Evolutionary conservation across 108 stramenopile genomes (phyloP).

Genomic region (Pseudonitzschia delicatissima): DNA sequence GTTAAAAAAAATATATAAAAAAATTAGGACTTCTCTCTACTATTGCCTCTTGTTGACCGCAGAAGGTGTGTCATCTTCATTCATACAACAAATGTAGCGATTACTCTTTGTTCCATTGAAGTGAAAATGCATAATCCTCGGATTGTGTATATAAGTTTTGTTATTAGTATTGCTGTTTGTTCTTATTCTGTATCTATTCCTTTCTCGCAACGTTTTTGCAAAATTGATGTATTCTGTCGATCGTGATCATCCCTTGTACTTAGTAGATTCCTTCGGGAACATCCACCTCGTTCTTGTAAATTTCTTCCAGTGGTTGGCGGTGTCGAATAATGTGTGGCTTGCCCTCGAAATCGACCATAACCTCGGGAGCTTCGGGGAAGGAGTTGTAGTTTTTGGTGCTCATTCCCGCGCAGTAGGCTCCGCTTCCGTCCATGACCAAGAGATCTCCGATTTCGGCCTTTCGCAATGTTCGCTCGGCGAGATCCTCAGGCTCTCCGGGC

Average conservation of each 20-base stretch:
- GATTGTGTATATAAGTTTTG: no score
- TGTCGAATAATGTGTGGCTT: slow-evolving; percentile 82
- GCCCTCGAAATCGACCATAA: slow-evolving; percentile 56
- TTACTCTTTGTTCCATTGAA: no score
- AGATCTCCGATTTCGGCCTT: slow-evolving; percentile 90
- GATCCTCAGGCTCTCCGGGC: slow-evolving; percentile 90
- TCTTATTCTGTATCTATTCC: no score
- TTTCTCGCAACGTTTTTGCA: no score
- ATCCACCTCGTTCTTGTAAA: slow-evolving; percentile 79
- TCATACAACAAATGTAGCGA: no score
- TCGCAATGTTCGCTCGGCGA: slow-evolving; percentile 78
- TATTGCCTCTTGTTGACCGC: no score
- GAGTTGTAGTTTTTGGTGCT: slow-evolving; percentile 98
- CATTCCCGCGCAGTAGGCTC: slow-evolving; percentile 97
- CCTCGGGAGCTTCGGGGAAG: slow-evolving; percentile 97
- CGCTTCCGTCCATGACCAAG: slow-evolving; percentile 93
- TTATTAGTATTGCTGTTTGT: no score
- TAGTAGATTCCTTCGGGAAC: slow-evolving; percentile 10
- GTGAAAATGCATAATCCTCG: no score
- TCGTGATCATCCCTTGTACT: not conserved
- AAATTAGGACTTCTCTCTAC: no score
- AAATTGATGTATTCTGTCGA: not conserved
- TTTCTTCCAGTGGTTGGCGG: slow-evolving; percentile 88
- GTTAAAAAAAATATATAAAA: no score
- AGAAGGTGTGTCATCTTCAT: no score